Evolutionary conservation across 768 basidiomycete genomes (phyloP).

Genomic region (Plicaturopsis crispa): DNA sequence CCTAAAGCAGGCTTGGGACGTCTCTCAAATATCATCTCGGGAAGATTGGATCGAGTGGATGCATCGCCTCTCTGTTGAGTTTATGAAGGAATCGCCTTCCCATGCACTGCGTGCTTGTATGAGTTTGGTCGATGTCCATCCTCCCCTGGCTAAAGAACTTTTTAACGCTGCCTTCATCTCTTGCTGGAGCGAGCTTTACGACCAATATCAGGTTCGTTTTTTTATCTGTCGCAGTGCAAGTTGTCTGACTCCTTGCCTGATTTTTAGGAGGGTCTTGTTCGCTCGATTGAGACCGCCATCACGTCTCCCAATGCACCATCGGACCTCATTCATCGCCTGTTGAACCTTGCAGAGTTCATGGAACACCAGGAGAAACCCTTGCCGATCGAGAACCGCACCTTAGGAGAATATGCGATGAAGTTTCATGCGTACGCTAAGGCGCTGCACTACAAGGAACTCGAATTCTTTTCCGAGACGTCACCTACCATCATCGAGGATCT

Average conservation of each 20-base stretch:
- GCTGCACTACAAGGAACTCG: slow-evolving; percentile 96
- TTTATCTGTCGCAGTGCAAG: background rate
- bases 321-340: slow-evolving; percentile 83
- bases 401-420: slow-evolving; percentile 90
- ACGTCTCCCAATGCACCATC: slow-evolving; percentile 70
- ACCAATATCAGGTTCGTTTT: slow-evolving; percentile 81
- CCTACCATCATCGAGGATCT: slow-evolving; percentile 88
- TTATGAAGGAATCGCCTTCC: slow-evolving; percentile 97
- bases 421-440: slow-evolving; percentile 97
- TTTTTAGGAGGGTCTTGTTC: slow-evolving; percentile 85
- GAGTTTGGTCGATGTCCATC: slow-evolving; percentile 86
- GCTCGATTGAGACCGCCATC: slow-evolving; percentile 82
- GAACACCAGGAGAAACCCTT: slow-evolving; percentile 96
- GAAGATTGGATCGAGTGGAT: slow-evolving; percentile 98
- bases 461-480: slow-evolving; percentile 90
- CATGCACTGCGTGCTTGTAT: slow-evolving; percentile 97
- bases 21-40: slow-evolving; percentile 60
- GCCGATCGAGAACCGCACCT: slow-evolving; percentile 86
- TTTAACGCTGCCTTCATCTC: slow-evolving; percentile 99
- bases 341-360: slow-evolving; percentile 97
- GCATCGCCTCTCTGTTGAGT: slow-evolving; percentile 84
- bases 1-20: slow-evolving; percentile 95
- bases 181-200: slow-evolving; percentile 94
- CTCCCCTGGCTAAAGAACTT: slow-evolving; percentile 85
- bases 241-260: slow-evolving; percentile 4